Evolutionary conservation across 768 basidiomycete species (phyloP).

Genomic region (Tylopilus plumbeoviolaceoides): DNA sequence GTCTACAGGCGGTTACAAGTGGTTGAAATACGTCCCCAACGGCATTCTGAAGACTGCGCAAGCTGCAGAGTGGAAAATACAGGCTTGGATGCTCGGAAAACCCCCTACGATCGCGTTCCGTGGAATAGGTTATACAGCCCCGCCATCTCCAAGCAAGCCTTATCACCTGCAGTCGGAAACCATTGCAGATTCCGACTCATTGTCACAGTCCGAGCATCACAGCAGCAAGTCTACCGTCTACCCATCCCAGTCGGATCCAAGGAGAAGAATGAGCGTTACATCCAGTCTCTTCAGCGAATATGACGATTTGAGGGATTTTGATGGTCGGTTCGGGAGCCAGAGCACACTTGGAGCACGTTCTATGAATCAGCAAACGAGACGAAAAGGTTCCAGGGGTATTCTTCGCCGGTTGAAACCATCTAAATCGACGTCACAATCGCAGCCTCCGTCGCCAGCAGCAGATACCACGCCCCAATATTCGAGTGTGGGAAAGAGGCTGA

Average conservation of each 20-base stretch:
- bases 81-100: constrained; percentile 97
- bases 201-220: constrained; percentile 20
- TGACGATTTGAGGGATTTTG: constrained; percentile 83
- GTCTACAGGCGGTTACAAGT: constrained; percentile 75
- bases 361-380: constrained; percentile 36
- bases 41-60: constrained; percentile 92
- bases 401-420: constrained; percentile 53
- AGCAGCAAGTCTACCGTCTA: constrained; percentile 23
- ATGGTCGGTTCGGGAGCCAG: constrained; percentile 78
- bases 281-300: constrained; percentile 81
- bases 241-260: constrained; percentile 33
- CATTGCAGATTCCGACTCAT: constrained; percentile 13
- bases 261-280: constrained; percentile 65
- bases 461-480: constrained; percentile 32
- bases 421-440: constrained; percentile 40
- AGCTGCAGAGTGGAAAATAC: constrained; percentile 95
- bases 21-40: constrained; percentile 95
- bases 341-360: constrained; percentile 61
- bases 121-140: constrained; percentile 78
- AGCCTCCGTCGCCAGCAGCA: constrained; percentile 42
- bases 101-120: constrained; percentile 81
- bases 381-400: constrained; percentile 67
- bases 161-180: constrained; percentile 17
- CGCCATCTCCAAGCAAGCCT: constrained; percentile 33
- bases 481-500: constrained; percentile 50